A percentile compares a stretch with the other conserved stretches of the same genome.
These are phyloP conservation scores for Apiospora malaysiana DNA, from an alignment of 2,329 filamentous ascomycete genomes.

Conservation along the genomic window DNA sequence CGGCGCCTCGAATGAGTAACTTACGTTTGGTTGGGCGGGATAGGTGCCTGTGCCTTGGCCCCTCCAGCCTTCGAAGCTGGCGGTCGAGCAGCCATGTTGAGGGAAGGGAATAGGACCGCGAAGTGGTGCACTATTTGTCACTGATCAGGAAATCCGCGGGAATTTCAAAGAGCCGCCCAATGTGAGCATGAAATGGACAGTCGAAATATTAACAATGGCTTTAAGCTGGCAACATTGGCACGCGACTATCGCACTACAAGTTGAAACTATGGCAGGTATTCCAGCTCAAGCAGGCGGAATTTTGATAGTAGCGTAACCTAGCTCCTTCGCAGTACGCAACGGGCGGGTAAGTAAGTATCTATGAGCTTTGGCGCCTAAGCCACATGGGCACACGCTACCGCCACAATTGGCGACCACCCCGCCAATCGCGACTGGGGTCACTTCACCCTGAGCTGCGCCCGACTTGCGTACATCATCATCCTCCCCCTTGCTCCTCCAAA, in stretches of 20 bases:
- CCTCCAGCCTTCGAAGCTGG: conserved; percentile 40
- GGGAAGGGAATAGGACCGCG: background rate
- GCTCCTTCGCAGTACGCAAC: background rate
- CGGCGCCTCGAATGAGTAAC: conserved; percentile 38
- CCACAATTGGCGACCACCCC: background rate
- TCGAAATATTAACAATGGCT: background rate
- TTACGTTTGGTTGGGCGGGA: conserved; percentile 78
- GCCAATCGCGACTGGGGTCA: background rate
- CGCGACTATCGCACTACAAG: conserved; percentile 2
- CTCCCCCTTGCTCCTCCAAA: background rate
- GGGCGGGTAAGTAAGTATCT: background rate
- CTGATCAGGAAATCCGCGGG: background rate
- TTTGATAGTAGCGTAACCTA: conserved; percentile 6
- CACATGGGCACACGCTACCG: background rate
- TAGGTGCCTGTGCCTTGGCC: conserved; percentile 54
- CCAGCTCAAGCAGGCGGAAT: conserved; percentile 12
- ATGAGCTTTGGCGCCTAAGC: background rate
- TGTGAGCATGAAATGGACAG: too few relatives aligned
- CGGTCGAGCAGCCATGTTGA: conserved; percentile 31
- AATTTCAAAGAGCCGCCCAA: background rate
- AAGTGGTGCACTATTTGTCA: background rate
- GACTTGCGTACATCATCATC: background rate
- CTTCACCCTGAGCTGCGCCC: conserved; percentile 15
- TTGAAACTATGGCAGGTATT: too few relatives aligned
- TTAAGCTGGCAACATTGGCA: background rate